Evolutionary conservation across 345 rosid species (phyloP).

Genomic region (Tarenaya hassleriana): DNA sequence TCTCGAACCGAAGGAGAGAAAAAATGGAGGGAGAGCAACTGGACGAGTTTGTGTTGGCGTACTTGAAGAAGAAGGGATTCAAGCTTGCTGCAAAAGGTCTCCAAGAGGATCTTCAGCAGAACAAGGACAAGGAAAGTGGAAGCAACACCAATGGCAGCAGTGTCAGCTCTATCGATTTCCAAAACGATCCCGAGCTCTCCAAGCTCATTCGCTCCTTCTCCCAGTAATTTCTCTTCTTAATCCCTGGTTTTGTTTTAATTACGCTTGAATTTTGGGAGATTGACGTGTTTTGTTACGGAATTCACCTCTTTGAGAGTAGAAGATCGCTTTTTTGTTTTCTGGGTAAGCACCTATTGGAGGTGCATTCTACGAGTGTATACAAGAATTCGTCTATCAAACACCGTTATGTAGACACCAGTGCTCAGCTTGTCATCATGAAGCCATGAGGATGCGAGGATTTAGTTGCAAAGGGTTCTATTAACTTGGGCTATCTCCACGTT

Average conservation of each 20-base stretch:
- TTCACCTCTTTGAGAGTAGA: slow-evolving; percentile 5
- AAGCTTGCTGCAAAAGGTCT: slow-evolving; percentile 38
- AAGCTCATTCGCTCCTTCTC: slow-evolving; percentile 64
- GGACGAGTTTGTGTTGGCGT: slow-evolving; percentile 52
- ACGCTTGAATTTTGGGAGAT: neutral
- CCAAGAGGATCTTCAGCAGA: slow-evolving; percentile 55
- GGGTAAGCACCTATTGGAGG: no score
- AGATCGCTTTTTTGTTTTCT: no score
- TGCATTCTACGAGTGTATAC: no score
- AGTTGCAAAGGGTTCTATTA: no score
- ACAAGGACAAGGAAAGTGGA: slow-evolving; percentile 25
- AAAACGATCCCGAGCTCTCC: slow-evolving; percentile 64
- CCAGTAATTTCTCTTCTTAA: slow-evolving; percentile 41
- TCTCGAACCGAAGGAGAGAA: slow-evolving; percentile 6
- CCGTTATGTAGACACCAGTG: no score
- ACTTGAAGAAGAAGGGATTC: slow-evolving; percentile 91
- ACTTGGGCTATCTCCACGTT: no score
- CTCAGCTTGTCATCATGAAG: no score
- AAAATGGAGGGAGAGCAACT: slow-evolving; percentile 55
- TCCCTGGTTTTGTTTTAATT: neutral
- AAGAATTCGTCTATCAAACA: no score
- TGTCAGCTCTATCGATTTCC: slow-evolving; percentile 37
- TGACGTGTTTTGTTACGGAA: neutral
- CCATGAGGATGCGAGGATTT: no score
- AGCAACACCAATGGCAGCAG: slow-evolving; percentile 21